Evolutionary conservation across 1,284 basidiomycete genomes (phyloP), one percentile per base, ranked within the genome.

Genomic region (Butyriboletus pseudospeciosus): DNA sequence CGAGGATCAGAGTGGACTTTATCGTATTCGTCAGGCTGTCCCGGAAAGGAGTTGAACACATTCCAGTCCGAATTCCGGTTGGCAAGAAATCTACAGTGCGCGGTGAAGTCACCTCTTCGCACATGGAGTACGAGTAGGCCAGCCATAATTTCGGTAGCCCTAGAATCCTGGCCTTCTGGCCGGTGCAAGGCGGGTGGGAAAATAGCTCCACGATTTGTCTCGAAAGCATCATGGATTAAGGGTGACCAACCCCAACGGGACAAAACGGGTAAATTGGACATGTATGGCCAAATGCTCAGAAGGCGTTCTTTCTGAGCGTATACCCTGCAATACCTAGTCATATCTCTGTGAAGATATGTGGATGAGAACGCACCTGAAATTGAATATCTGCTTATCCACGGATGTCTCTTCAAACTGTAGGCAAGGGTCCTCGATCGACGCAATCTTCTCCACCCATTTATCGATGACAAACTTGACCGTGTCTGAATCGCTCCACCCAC

Each of bases 21-120:
- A 16, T 61, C 59, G 52, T 72, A 73, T 34, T 61, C 61, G 63
- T 79, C 76, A 14, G 67, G 70, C 3, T 73, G 65, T 32, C 58
- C 67, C 0, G 71, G 73, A 58, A 77, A 70, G 61, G 68, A 74
- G 73, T 66, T 73, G 66, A 75, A 77, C 10, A 72, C 72, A 32
- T 70, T 71, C 67, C 70, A 78, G 23, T 62, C 61, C 7, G 74
- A 62, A 16, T 64, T 66, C 64, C 67, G 75, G 7, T 63, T 61
- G 3, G 73, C 72, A 30, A 84, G 74, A 50, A 67, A 66, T 6
- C 55, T 50, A 58, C 83, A 86, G 61, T 84, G 81, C 1, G 1
- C 58, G 25, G 67, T 51, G 61, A 78, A 86, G 64, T 85, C 83
- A 4, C 83, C 84, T 17, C 83, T 72, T 9, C 83, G 80, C 16